Base-by-base conservation (phyloP, 768 basidiomycete species). In the Tricholoma bakamatsutake region DNA sequence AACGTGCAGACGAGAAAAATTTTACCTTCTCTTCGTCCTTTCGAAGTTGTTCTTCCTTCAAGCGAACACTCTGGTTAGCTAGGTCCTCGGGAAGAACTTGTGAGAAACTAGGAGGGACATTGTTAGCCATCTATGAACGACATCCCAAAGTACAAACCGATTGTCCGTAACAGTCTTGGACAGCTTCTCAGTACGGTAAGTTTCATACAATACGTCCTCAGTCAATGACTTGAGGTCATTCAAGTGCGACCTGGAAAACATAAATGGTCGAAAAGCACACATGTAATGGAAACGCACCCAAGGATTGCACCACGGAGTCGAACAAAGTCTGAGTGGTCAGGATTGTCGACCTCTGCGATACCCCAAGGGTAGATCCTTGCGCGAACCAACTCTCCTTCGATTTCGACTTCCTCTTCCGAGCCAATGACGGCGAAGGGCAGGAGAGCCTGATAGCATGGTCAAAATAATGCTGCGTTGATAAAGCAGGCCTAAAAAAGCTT, bases 341-440 rank as follows among this genome's bases (percentile, higher is more conserved):
- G 90, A 75, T 96, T 92, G 71, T 96, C 92, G 45, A 94, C 88
- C 69, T 93, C 90, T 56, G 89, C 92, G 33, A 92, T 76, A 67
- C 93, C 93, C 93, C 93, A 96, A 0, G 93, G 93, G 70, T 94
- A 95, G 54, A 90, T 80, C 59, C 93, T 77, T 28, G 87, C 91
- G 53, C 91, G 84, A 55, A 92, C 80, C 30, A 79, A 79, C 69
- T 90, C 83, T 42, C 90, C 91, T 34, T 87, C 82, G 54, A 93
- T 78, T 66, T 89, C 83, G 42, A 93, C 77, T 67, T 92, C 90
- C 61, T 93, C 91, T 69, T 93, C 90, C 7, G 88, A 90, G 18
- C 93, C 92, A 53, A 94, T 83, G 60, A 96, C 85, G 13, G 91
- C 88, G 67, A 96, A 93, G 0, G 93, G 93, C 61, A 94, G 77